Percentiles rank a stretch among this genome's conserved stretches.
These are phyloP conservation scores for Prunus armeniaca DNA, from an alignment of 306 rosid genomes.

Conservation along the genomic window DNA sequence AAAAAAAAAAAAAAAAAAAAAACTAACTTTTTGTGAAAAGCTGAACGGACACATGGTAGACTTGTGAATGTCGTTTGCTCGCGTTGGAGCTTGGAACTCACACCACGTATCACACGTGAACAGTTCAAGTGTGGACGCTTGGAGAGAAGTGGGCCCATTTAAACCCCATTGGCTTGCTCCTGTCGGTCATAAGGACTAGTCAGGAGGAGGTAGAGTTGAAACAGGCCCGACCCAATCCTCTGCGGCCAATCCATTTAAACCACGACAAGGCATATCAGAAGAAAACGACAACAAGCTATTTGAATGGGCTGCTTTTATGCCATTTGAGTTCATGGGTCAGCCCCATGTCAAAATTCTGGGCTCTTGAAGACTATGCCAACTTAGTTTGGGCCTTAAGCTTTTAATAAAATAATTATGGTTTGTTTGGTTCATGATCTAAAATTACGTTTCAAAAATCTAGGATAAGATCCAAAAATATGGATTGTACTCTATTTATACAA, in stretches of 20 bases:
- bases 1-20: too few species aligned
- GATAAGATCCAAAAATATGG: too few species aligned
- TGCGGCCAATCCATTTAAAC: background rate
- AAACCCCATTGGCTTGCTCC: background rate
- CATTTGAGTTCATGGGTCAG: background rate
- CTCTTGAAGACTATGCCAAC: too few species aligned
- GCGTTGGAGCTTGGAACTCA: background rate
- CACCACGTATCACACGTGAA: conserved; percentile 13
- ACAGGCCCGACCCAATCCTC: background rate
- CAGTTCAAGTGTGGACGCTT: background rate
- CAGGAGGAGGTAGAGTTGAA: background rate
- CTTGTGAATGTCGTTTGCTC: background rate
- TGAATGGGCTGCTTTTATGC: too few species aligned
- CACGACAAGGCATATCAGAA: too few species aligned
- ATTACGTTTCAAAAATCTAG: too few species aligned
- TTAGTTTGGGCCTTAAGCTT: too few species aligned
- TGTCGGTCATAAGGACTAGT: background rate
- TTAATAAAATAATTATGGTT: too few species aligned
- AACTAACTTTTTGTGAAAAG: background rate
- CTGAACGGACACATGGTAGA: background rate
- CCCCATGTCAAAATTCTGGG: too few species aligned
- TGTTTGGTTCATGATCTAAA: too few species aligned
- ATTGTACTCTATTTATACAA: too few species aligned
- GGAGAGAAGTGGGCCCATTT: background rate
- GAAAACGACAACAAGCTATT: too few species aligned